Conservation (phyloP, 140 eudicot genomes). For the Bidens hawaiensis region DNA sequence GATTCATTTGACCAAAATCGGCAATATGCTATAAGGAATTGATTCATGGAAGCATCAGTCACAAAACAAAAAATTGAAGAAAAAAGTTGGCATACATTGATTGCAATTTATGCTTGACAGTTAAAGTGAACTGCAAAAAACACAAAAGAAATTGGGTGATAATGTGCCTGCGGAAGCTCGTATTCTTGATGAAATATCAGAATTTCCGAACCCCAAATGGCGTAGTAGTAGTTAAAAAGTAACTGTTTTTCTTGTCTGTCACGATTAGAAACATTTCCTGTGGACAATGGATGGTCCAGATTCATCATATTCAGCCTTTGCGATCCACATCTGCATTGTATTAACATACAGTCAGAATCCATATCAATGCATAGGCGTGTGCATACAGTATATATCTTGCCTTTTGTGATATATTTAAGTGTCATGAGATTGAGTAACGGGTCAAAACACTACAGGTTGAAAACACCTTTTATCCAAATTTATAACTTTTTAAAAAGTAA, state of each 20-base stretch:
- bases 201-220: constrained; percentile 26
- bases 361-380: not conserved
- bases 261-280: constrained; percentile 42
- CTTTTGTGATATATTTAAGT: not conserved
- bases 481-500: not conserved
- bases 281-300: constrained; percentile 47
- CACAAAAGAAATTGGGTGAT: constrained; percentile 13
- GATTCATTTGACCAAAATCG: not conserved
- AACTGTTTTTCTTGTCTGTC: constrained; percentile 19
- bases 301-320: constrained; percentile 45
- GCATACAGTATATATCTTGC: not conserved
- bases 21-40: constrained; percentile 23
- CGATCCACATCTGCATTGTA: constrained; percentile 42
- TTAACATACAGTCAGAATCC: not conserved
- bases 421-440: not conserved
- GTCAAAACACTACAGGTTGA: not conserved
- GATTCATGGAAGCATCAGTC: constrained; percentile 30
- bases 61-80: not conserved
- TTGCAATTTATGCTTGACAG: constrained; percentile 34
- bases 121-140: constrained; percentile 25
- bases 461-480: not conserved
- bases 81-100: constrained; percentile 17
- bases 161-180: constrained; percentile 25
- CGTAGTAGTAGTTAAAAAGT: constrained; percentile 18
- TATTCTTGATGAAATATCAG: not conserved